Percentiles rank a stretch among this genome's conserved stretches.
These are phyloP conservation scores for Trichaptum fuscoviolaceum DNA, from an alignment of 768 basidiomycete genomes.

Conservation along the genomic window DNA sequence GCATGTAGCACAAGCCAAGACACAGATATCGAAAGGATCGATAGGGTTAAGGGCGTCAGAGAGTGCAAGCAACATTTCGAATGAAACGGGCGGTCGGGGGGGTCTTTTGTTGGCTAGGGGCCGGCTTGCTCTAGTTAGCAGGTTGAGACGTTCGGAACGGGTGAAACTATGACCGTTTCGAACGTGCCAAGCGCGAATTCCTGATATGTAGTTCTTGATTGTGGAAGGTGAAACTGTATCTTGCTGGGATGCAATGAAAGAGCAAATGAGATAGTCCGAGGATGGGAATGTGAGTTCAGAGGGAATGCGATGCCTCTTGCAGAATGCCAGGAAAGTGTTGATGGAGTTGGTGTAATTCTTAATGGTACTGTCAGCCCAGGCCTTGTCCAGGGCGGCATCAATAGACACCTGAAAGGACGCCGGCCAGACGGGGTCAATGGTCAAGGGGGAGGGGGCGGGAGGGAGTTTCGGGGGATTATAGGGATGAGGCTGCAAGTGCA, in stretches of 20 bases:
- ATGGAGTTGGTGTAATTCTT: too few relatives aligned
- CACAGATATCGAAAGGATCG: constrained; percentile 19
- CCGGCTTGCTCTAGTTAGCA: constrained; percentile 5
- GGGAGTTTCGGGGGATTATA: too few relatives aligned
- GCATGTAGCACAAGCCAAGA: constrained; percentile 18
- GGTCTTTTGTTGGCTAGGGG: constrained; percentile 11
- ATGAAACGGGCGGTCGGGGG: constrained; percentile 18
- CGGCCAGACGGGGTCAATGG: too few relatives aligned
- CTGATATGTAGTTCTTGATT: constrained; percentile 20
- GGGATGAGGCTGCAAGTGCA: too few relatives aligned
- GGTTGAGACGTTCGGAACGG: constrained; percentile 18
- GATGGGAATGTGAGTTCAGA: too few relatives aligned
- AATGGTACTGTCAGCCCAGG: too few relatives aligned
- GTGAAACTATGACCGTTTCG: constrained; percentile 13
- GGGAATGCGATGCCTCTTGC: too few relatives aligned
- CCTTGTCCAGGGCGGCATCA: constrained; percentile 14
- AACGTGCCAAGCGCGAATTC: constrained; percentile 1
- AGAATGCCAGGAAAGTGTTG: too few relatives aligned
- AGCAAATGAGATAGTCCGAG: too few relatives aligned
- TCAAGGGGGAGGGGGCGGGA: too few relatives aligned
- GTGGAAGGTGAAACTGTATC: constrained; percentile 14
- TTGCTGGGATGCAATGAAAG: constrained; percentile 23
- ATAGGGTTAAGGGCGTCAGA: constrained; percentile 13
- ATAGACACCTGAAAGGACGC: background rate
- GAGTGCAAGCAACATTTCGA: constrained; percentile 18